Conservation (phyloP, 164 flowering plant species). For the Dillenia turbinata region DNA sequence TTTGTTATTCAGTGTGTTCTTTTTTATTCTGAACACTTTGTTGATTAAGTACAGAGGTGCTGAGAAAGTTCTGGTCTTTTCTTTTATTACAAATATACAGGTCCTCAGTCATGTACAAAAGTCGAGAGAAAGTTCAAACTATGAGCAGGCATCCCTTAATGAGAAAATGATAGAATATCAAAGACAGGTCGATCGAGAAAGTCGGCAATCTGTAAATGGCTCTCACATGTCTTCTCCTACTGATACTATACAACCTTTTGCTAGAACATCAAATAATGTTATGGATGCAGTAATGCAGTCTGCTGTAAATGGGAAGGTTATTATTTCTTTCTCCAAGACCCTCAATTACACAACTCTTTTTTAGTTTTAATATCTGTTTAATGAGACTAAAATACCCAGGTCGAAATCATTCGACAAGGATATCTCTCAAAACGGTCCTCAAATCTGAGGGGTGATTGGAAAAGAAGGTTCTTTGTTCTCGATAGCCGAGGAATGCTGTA, state of each 20-base stretch:
- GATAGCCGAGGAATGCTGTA: conserved; percentile 95
- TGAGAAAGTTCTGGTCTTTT: no score
- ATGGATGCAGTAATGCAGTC: conserved; percentile 69
- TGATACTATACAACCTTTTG: conserved; percentile 39
- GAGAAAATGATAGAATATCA: conserved; percentile 92
- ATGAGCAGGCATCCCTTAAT: conserved; percentile 86
- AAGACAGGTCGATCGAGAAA: conserved; percentile 87
- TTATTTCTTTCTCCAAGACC: not conserved
- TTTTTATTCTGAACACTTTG: not conserved
- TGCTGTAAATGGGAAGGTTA: conserved; percentile 90
- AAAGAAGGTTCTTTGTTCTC: conserved; percentile 91
- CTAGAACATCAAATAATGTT: conserved; percentile 47
- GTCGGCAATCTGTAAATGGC: conserved; percentile 62
- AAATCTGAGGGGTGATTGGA: conserved; percentile 95
- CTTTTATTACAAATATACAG: conserved; percentile 25
- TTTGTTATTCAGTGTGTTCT: not conserved
- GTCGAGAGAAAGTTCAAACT: conserved; percentile 86
- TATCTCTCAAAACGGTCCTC: conserved; percentile 95
- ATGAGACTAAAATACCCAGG: conserved; percentile 31
- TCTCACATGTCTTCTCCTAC: conserved; percentile 54
- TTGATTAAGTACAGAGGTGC: no score
- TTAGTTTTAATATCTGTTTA: no score
- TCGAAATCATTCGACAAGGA: conserved; percentile 93
- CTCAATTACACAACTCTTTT: no score
- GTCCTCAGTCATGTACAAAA: conserved; percentile 93